Evolutionary conservation across 2,329 filamentous ascomycete species (phyloP), one percentile per base, ranked within the genome.

Genomic region (Neofusicoccum umdonicola): DNA sequence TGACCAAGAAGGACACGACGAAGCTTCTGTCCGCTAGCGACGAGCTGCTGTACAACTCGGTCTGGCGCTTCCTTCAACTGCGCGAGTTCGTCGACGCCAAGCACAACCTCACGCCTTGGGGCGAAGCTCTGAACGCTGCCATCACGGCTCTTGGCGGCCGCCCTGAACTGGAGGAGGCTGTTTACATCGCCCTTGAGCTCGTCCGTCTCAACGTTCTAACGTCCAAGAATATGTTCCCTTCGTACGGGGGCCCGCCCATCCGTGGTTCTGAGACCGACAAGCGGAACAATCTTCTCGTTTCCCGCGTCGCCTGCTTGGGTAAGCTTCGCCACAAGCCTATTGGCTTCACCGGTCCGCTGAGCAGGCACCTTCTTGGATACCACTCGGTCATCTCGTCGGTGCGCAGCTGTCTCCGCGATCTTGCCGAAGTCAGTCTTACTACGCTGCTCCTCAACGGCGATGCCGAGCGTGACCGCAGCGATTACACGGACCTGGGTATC

Each of bases 301-400:
- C 93, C 69, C 90, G 95, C 44, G 90, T 93, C 67, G 91, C 93
- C 13, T 93, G 91, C 62, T 82, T 98, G 65, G 86, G 93, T 60
- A 92, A 90, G 72, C 83, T 98, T 67, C 87, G 88, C 37, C 95
- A 99, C 75, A 86, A 91, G 70, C 84, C 86, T 3, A 93, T 94
- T 70, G 95, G 95, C 35, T 99, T 97, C 78, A 97, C 94, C 1
- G 95, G 95, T 0, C 94, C 95, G 1, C 84, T 99, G 1, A 97
- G 93, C 82, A 90, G 95, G 77, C 93, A 94, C 69, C 83, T 97
- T 61, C 84, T 99, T 47, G 89, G 88, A 31, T 99, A 93, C 81
- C 90, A 92, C 66, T 93, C 92, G 1, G 83, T 98, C 65, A 88
- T 92, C 45, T 89, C 89, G 2, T 87, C 91, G 45, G 88, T 97